Base-by-base conservation (phyloP, 139 green algal species). In the Picochlorum costavermella region DNA sequence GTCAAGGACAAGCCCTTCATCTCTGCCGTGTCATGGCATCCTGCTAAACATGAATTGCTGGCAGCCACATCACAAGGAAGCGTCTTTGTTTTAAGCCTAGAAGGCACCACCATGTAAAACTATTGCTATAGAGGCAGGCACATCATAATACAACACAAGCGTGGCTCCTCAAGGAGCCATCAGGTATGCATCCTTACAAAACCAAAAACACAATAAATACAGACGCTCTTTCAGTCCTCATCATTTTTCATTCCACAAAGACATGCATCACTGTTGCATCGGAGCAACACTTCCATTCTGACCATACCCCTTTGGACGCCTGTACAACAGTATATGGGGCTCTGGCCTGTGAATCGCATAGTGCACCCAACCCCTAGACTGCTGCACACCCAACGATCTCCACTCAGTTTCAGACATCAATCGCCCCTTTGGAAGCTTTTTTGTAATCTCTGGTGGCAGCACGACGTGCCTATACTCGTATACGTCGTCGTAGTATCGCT, bases 291-390 rank as follows among this genome's bases (percentile, higher is more conserved):
- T 33, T 26, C 25, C 60, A 50, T 26, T 30, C 40, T 60, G 33
- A 16, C 71, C 71, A 48, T 78, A 78, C 25, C 65, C 65, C 45
- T 78, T 78, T 43, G 71, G 64, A 11, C 71, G 65, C 80, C 90
- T 84, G 77, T 96, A 99, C 3, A 99, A 82, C 87, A 97, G 92
- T 69, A 98, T 97, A 75, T 97, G 91, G 0, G 87, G 90, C 81
- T 98, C 92, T 17, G 91, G 92, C 2, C 86, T 70, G 73, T 97
- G 92, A 43, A 98, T 92, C n/a, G 91, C 91, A 64, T 96, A 96
- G 75, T 96, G 90, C 20, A 66, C 87, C 94, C 94, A 99, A 49
- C 94, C 94, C 5, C 89, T 76, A 1, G 89, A 96, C 76, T 99
- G 94, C 76, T 97, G 90, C 30, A 99, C 90, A 28, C 94, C 94